Conservation (phyloP, 305 asterid genomes). For the Ilex paraguariensis region DNA sequence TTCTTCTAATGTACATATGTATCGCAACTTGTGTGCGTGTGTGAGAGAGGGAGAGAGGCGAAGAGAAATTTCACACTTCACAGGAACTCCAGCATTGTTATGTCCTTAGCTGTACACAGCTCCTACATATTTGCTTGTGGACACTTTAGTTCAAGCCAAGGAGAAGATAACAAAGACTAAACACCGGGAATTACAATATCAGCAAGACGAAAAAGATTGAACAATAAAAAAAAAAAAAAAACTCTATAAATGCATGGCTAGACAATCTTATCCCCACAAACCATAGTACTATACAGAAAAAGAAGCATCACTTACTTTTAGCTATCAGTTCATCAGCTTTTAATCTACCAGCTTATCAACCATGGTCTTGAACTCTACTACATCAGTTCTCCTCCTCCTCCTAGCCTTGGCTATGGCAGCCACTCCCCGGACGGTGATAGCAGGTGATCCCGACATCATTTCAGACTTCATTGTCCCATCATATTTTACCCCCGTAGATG, state of each 20-base stretch:
- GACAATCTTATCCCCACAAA: neutral
- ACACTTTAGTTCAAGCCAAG: neutral
- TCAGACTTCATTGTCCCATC: neutral
- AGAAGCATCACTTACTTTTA: neutral
- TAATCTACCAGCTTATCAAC: neutral
- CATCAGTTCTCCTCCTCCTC: neutral
- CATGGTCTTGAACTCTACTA: neutral
- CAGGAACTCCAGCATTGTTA: too few species aligned
- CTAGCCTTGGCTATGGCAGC: neutral
- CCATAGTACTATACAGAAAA: neutral
- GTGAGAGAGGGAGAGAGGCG: too few species aligned
- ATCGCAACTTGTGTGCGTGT: too few species aligned
- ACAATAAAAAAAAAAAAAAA: neutral
- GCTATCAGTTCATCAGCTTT: too few species aligned
- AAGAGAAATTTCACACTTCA: too few species aligned
- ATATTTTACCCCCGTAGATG: neutral
- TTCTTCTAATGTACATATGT: too few species aligned
- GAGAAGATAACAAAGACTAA: neutral
- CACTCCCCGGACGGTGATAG: neutral
- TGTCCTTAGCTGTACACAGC: too few species aligned
- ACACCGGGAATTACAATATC: neutral
- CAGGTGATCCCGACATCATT: neutral
- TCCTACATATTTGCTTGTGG: neutral
- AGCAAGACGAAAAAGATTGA: too few species aligned
- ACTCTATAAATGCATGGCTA: neutral